phyloP scores from a whole-genome alignment of 2,329 filamentous ascomycete species.

The Aspergillus sp. region DNA sequence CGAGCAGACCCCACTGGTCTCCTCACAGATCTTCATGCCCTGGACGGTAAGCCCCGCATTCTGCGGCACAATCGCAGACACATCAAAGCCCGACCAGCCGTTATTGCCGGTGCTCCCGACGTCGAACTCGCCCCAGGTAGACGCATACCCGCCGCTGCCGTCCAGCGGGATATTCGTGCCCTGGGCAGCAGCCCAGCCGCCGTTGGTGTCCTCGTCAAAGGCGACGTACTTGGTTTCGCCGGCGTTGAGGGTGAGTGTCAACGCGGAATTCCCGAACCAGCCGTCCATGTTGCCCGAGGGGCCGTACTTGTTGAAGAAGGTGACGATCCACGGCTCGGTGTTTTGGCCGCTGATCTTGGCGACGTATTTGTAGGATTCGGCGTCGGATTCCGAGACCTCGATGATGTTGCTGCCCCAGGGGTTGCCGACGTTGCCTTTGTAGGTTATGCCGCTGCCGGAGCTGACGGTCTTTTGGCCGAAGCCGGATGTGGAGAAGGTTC shows the following conservation, averaged over 20 bases:
- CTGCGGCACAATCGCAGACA: constrained; percentile 44
- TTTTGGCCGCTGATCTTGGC: constrained; percentile 39
- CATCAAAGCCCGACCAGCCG: constrained; percentile 46
- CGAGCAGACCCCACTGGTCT: constrained; percentile 34
- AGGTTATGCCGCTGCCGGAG: constrained; percentile 33
- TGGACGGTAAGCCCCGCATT: constrained; percentile 35
- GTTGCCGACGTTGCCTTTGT: constrained; percentile 44
- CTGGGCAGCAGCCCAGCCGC: constrained; percentile 37
- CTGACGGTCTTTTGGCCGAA: constrained; percentile 38
- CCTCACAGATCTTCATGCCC: constrained; percentile 44
- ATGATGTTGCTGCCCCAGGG: constrained; percentile 49
- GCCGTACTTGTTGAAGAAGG: constrained; percentile 48
- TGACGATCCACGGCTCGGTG: constrained; percentile 39
- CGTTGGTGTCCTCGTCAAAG: constrained; percentile 42
- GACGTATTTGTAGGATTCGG: constrained; percentile 43
- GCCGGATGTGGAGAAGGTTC: constrained; percentile 34
- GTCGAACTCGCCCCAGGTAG: constrained; percentile 47
- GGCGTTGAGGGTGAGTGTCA: constrained; percentile 36
- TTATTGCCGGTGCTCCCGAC: constrained; percentile 39
- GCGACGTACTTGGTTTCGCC: constrained; percentile 44
- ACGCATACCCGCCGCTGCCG: constrained; percentile 38
- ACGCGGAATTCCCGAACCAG: constrained; percentile 41
- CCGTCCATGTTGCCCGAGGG: constrained; percentile 38
- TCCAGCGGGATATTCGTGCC: constrained; percentile 33
- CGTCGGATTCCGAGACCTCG: constrained; percentile 36